Conservation (phyloP, 345 rosid genomes). For the Garcia nutans region DNA sequence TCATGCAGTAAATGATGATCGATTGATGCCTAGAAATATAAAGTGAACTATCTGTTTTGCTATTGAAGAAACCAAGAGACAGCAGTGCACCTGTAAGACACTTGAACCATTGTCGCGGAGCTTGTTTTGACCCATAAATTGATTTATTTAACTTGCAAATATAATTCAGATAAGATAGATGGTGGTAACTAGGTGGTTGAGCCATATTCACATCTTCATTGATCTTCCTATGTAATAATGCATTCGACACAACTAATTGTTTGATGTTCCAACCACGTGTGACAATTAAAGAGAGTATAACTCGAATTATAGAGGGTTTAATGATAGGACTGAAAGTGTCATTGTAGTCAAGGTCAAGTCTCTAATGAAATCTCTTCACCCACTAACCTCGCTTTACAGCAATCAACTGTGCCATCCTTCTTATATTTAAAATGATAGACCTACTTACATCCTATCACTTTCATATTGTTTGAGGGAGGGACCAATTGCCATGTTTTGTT, state of each 20-base stretch:
- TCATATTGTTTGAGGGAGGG: no score
- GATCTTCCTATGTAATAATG: neutral
- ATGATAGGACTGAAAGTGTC: neutral
- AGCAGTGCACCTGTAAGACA: neutral
- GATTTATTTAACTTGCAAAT: neutral
- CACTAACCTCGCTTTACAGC: no score
- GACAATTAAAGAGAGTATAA: neutral
- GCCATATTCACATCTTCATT: neutral
- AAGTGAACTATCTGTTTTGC: neutral
- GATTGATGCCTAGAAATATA: neutral
- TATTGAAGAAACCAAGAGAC: neutral
- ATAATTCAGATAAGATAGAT: neutral
- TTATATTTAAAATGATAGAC: no score
- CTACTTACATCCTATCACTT: no score
- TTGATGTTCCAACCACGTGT: neutral
- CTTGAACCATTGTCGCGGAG: neutral
- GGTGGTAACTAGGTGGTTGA: neutral
- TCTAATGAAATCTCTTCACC: no score
- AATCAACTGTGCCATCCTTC: no score
- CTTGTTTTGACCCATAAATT: neutral
- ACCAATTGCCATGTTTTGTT: no score
- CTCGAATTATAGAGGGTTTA: neutral
- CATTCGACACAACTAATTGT: neutral
- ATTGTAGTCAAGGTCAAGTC: neutral
- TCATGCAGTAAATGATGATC: neutral